These are phyloP conservation scores for Pseudocercospora cruenta DNA, from an alignment of 2,329 filamentous ascomycete genomes.

Conservation along the genomic window DNA sequence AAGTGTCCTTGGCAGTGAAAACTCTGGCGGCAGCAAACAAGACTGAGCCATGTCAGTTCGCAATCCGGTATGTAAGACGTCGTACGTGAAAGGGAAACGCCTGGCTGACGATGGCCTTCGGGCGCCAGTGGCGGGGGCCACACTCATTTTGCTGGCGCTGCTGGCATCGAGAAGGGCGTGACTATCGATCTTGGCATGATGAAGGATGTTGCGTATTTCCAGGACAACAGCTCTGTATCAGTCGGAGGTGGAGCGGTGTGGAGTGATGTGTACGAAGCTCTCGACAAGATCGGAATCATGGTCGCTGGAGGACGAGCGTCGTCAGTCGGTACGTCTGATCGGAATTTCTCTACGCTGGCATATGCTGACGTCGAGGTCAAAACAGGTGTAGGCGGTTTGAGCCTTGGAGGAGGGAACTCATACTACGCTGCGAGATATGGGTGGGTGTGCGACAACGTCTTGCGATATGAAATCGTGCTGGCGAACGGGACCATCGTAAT, in stretches of 20 bases:
- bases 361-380: not conserved
- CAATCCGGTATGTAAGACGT: slow-evolving; percentile 17
- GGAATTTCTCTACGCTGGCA: not conserved
- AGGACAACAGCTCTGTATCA: slow-evolving; percentile 42
- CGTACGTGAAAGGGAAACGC: not conserved
- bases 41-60: slow-evolving; percentile 26
- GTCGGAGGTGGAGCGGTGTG: slow-evolving; percentile 54
- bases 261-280: slow-evolving; percentile 46
- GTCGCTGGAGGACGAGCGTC: slow-evolving; percentile 49
- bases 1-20: slow-evolving; percentile 16
- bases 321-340: slow-evolving; percentile 22
- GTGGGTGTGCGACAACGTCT: slow-evolving; percentile 33
- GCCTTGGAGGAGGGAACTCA: slow-evolving; percentile 32
- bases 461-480: slow-evolving; percentile 32
- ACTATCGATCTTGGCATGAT: slow-evolving; percentile 53
- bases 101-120: not conserved
- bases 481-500: slow-evolving; percentile 28
- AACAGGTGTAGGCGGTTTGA: slow-evolving; percentile 29
- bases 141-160: slow-evolving; percentile 12
- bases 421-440: slow-evolving; percentile 32
- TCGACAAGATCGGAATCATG: slow-evolving; percentile 47
- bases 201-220: slow-evolving; percentile 40
- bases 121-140: slow-evolving; percentile 9
- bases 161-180: slow-evolving; percentile 29
- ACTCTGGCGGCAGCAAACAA: slow-evolving; percentile 23